Conservation (phyloP, 768 basidiomycete species). For the Paxillus involutus region DNA sequence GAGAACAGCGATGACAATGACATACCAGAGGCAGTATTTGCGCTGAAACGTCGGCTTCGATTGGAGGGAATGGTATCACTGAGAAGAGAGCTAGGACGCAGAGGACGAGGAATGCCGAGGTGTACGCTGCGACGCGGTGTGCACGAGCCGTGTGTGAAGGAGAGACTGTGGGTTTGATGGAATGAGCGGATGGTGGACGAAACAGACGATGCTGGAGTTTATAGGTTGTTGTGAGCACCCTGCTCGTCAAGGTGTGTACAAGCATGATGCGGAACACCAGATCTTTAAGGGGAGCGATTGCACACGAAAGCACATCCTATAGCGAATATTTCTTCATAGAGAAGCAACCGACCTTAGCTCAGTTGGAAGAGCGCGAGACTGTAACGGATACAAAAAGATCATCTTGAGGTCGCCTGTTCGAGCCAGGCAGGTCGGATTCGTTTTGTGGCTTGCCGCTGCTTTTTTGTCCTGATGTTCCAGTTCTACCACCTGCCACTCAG, state of each 20-base stretch:
- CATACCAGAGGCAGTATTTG: conserved; percentile 63
- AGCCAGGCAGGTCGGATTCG: conserved; percentile 30
- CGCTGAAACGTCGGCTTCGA: conserved; percentile 43
- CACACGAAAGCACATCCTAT: too few relatives aligned
- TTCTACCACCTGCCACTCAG: too few relatives aligned
- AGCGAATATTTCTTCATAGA: too few relatives aligned
- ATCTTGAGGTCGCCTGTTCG: conserved; percentile 49
- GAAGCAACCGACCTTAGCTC: conserved; percentile 30
- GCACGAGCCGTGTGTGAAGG: conserved; percentile 54
- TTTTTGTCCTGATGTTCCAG: too few relatives aligned
- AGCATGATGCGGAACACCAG: too few relatives aligned
- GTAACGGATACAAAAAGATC: conserved; percentile 30
- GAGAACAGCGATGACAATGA: conserved; percentile 25
- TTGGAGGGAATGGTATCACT: conserved; percentile 51
- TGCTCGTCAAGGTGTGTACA: too few relatives aligned
- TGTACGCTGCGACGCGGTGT: conserved; percentile 49
- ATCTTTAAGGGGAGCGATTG: too few relatives aligned
- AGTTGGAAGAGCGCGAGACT: conserved; percentile 54
- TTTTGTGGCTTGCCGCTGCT: too few relatives aligned
- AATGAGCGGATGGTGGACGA: too few relatives aligned
- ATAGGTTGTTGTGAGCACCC: too few relatives aligned
- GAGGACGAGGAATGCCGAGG: conserved; percentile 41
- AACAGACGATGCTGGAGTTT: too few relatives aligned
- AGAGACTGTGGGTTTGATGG: too few relatives aligned
- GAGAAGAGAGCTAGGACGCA: conserved; percentile 58